phyloP scores from a whole-genome alignment of 2,329 filamentous ascomycete genomes.

The Aspergillus phoenicis region DNA sequence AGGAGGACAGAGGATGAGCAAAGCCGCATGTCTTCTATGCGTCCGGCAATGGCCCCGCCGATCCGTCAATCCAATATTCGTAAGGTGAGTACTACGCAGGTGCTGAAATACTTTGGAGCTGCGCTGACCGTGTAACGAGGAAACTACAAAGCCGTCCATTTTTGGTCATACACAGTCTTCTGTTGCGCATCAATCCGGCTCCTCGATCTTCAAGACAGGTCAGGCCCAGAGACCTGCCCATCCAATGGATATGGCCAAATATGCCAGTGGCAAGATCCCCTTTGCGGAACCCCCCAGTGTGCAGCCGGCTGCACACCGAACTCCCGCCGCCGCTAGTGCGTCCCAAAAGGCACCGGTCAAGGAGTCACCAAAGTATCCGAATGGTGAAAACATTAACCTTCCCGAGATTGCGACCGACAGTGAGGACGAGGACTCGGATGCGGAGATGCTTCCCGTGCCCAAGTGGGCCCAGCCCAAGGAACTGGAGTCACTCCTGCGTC shows the following conservation, averaged over 20 bases:
- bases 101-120: not conserved
- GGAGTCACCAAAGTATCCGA: constrained; percentile 82
- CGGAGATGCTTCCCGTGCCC: constrained; percentile 65
- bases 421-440: constrained; percentile 76
- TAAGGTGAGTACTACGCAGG: constrained; percentile 46
- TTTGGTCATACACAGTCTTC: constrained; percentile 42
- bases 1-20: constrained; percentile 75
- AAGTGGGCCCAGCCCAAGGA: constrained; percentile 89
- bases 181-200: constrained; percentile 33
- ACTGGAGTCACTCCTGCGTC: constrained; percentile 71
- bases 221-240: constrained; percentile 65
- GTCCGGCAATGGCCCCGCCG: constrained; percentile 76
- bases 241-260: constrained; percentile 81
- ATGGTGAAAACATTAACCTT: constrained; percentile 85
- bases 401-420: constrained; percentile 96
- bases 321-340: constrained; percentile 62
- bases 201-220: constrained; percentile 44
- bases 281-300: constrained; percentile 71
- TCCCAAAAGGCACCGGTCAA: constrained; percentile 48
- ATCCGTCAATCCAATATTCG: constrained; percentile 76
- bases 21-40: constrained; percentile 59
- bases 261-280: constrained; percentile 84
- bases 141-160: constrained; percentile 43
- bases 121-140: constrained; percentile 21
- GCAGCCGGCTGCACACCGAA: constrained; percentile 59